Conservation (phyloP, 2,329 filamentous ascomycete species). For the Aaosphaeria arxii region DNA sequence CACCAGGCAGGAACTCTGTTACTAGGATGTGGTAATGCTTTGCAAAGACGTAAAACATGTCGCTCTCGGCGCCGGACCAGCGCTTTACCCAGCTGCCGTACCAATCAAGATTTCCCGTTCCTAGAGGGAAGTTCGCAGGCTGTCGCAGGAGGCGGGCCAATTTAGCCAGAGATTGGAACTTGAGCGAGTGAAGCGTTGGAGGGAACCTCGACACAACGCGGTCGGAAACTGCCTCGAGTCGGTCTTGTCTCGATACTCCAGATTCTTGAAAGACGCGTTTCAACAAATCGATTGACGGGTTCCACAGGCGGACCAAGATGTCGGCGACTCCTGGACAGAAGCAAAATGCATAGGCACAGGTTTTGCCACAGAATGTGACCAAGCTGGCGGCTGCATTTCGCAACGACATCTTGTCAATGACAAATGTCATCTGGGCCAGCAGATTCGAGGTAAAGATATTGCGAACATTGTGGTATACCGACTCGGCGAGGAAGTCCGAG, state of each 20-base stretch:
- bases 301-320: conserved; percentile 79
- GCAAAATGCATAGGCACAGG: conserved; percentile 89
- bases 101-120: conserved; percentile 75
- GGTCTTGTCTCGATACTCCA: conserved; percentile 56
- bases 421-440: conserved; percentile 76
- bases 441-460: conserved; percentile 84
- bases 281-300: conserved; percentile 64
- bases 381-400: conserved; percentile 64
- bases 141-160: conserved; percentile 61
- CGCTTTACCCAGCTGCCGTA: conserved; percentile 78
- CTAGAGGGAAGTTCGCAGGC: conserved; percentile 64
- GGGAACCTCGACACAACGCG: conserved; percentile 70
- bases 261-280: conserved; percentile 70
- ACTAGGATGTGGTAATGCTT: conserved; percentile 82
- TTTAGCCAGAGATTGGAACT: conserved; percentile 61
- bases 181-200: conserved; percentile 58
- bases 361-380: conserved; percentile 85
- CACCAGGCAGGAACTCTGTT: conserved; percentile 56
- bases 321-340: conserved; percentile 86
- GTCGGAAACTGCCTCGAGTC: conserved; percentile 49
- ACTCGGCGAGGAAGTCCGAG: conserved; percentile 68
- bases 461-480: conserved; percentile 82
- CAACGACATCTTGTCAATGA: conserved; percentile 85
- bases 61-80: conserved; percentile 84
- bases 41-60: conserved; percentile 86